These are phyloP conservation scores for Yamadazyma takamatsuzukensis DNA, from an alignment of 805 yeast genomes.

Conservation along the genomic window DNA sequence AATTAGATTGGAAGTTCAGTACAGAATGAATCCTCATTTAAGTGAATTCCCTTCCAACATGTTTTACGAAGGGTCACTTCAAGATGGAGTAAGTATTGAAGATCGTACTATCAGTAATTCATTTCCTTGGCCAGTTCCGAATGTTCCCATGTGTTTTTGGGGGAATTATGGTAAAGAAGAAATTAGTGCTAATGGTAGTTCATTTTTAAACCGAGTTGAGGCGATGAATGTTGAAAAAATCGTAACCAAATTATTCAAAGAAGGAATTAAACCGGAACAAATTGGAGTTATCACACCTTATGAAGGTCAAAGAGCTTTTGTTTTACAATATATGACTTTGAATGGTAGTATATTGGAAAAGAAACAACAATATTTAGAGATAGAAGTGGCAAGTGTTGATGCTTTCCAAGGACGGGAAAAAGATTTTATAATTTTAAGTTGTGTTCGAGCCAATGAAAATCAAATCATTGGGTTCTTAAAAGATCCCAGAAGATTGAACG, in stretches of 20 bases:
- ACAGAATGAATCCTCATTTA: slow-evolving; percentile 89
- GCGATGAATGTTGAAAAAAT: slow-evolving; percentile 85
- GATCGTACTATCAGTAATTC: slow-evolving; percentile 55
- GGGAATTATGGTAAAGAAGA: slow-evolving; percentile 86
- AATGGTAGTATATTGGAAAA: slow-evolving; percentile 57
- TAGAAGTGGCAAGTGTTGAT: slow-evolving; percentile 70
- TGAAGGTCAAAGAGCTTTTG: slow-evolving; percentile 86
- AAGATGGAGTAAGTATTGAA: slow-evolving; percentile 83
- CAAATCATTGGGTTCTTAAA: slow-evolving; percentile 40
- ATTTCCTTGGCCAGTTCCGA: slow-evolving; percentile 90
- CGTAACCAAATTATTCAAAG: slow-evolving; percentile 66
- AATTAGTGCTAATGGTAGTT: slow-evolving; percentile 74
- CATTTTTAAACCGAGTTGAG: slow-evolving; percentile 81
- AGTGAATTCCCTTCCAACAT: slow-evolving; percentile 86
- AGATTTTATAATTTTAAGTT: slow-evolving; percentile 39
- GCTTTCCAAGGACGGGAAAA: slow-evolving; percentile 45
- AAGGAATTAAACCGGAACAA: slow-evolving; percentile 74
- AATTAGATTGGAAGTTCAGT: slow-evolving; percentile 83
- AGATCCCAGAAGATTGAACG: slow-evolving; percentile 43
- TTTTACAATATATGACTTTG: slow-evolving; percentile 72
- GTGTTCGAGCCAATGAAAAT: slow-evolving; percentile 42
- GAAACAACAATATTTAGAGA: slow-evolving; percentile 59
- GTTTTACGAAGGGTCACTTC: slow-evolving; percentile 90
- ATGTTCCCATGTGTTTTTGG: slow-evolving; percentile 96
- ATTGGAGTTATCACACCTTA: slow-evolving; percentile 94